Percentiles rank a stretch among this genome's conserved stretches.
phyloP scores from a whole-genome alignment of 2,329 filamentous ascomycete species.

The Alternaria incomplexa region DNA sequence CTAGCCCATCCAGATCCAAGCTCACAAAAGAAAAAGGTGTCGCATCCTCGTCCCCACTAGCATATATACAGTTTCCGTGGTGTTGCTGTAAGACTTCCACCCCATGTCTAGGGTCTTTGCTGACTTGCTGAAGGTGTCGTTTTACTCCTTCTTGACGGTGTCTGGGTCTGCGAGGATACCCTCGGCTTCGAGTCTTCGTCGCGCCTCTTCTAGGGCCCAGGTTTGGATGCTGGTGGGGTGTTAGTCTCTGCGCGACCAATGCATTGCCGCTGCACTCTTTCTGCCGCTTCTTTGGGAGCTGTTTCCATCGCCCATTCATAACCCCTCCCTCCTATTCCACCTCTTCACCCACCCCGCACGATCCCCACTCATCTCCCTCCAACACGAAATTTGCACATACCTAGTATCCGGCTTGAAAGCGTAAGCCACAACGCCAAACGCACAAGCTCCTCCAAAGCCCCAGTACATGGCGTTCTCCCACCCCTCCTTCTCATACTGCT shows the following conservation, averaged over 20 bases:
- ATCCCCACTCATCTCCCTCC: background rate
- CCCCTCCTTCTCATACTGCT: constrained; percentile 94
- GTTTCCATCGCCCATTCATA: background rate
- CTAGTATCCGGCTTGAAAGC: constrained; percentile 98
- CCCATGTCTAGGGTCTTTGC: background rate
- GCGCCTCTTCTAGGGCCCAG: constrained; percentile 96
- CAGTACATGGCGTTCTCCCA: constrained; percentile 90
- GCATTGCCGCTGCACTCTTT: background rate
- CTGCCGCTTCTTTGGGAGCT: too few relatives aligned
- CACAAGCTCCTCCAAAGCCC: constrained; percentile 80
- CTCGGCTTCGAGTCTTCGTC: constrained; percentile 92
- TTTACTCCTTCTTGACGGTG: constrained; percentile 54
- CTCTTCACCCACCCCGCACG: background rate
- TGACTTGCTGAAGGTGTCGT: background rate
- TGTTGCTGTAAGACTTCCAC: constrained; percentile 3
- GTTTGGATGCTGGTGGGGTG: constrained; percentile 82
- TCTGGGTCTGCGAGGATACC: constrained; percentile 86
- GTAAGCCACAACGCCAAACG: constrained; percentile 78
- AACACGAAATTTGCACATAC: constrained; percentile 65
- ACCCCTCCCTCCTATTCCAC: background rate
- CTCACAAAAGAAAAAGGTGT: constrained; percentile 12
- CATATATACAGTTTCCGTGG: constrained; percentile 10
- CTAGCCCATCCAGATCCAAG: constrained; percentile 10
- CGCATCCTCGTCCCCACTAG: background rate
- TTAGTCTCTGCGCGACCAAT: constrained; percentile 18